These are phyloP conservation scores for Myrica gale DNA, from an alignment of 306 rosid species.

Conservation along the genomic window DNA sequence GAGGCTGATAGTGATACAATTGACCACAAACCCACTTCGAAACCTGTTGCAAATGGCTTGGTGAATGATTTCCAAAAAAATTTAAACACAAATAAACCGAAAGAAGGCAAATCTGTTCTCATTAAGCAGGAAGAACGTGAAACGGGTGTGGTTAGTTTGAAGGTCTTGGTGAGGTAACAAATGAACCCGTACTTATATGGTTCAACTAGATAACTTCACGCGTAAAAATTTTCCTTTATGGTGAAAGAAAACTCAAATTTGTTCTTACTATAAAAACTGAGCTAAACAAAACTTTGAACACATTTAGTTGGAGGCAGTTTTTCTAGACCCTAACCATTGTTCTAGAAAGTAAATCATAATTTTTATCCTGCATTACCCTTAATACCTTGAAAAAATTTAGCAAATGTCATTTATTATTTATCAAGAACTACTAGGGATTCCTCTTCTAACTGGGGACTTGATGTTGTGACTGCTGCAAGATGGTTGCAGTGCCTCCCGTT, in stretches of 20 bases:
- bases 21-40: slow-evolving; percentile 19
- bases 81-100: slow-evolving; percentile 44
- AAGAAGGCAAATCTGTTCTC: slow-evolving; percentile 55
- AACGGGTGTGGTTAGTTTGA: slow-evolving; percentile 82
- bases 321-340: background rate
- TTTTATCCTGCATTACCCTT: background rate
- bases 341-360: background rate
- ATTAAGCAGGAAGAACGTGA: slow-evolving; percentile 86
- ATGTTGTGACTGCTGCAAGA: background rate
- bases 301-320: background rate
- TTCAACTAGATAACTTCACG: background rate
- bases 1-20: slow-evolving; percentile 22
- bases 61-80: slow-evolving; percentile 40
- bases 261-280: background rate
- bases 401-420: background rate
- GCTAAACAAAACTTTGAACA: background rate
- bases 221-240: background rate
- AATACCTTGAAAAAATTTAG: background rate
- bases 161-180: slow-evolving; percentile 60
- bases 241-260: background rate
- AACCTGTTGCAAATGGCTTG: slow-evolving; percentile 35
- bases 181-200: background rate
- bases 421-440: background rate
- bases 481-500: background rate
- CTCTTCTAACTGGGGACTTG: background rate